Conservation (phyloP, 768 basidiomycete species). For the Paxillus involutus region DNA sequence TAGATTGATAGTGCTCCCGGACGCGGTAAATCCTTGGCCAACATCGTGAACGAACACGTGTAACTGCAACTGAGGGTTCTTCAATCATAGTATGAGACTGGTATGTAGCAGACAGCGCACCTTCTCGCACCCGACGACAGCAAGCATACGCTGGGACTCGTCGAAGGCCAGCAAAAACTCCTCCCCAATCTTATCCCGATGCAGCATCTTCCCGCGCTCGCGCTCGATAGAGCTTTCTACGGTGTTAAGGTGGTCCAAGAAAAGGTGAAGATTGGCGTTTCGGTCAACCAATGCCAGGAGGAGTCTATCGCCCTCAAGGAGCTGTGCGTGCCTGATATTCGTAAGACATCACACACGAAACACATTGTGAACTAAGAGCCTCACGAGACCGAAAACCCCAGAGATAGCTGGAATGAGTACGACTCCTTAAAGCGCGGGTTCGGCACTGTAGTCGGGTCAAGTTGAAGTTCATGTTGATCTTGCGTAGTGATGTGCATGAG, state of each 20-base stretch:
- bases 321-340: constrained; percentile 34
- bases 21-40: constrained; percentile 39
- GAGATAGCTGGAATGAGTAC: constrained; percentile 22
- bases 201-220: constrained; percentile 34
- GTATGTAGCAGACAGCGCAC: constrained; percentile 20
- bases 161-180: constrained; percentile 49
- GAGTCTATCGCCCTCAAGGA: constrained; percentile 40
- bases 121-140: constrained; percentile 43
- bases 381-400: constrained; percentile 26
- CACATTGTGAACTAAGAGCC: background rate
- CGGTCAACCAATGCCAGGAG: constrained; percentile 41
- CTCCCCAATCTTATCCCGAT: constrained; percentile 47
- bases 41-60: constrained; percentile 53
- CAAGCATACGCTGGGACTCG: constrained; percentile 49
- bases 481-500: constrained; percentile 29
- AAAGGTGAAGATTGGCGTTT: constrained; percentile 33
- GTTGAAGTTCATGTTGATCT: constrained; percentile 30
- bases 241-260: constrained; percentile 33
- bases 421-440: constrained; percentile 26
- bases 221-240: constrained; percentile 36
- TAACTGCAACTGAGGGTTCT: constrained; percentile 31
- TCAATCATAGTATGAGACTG: background rate
- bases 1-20: constrained; percentile 44
- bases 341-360: background rate
- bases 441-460: constrained; percentile 19